A percentile compares a stretch with the other conserved stretches of the same genome.
These are phyloP conservation scores for Podospora fimiseda DNA, from an alignment of 495 filamentous ascomycete genomes.

Conservation along the genomic window DNA sequence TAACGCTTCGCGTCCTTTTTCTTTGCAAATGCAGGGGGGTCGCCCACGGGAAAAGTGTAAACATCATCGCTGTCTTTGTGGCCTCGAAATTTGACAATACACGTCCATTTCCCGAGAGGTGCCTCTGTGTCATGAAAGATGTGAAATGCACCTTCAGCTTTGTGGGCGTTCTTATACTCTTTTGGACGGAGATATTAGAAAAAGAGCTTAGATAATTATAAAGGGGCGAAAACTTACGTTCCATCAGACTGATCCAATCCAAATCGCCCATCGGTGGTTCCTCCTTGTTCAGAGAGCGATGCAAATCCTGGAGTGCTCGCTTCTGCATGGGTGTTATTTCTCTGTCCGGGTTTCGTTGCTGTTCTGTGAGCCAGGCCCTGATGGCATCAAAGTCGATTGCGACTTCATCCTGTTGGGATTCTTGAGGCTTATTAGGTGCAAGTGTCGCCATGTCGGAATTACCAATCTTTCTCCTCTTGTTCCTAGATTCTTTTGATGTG, in stretches of 20 bases:
- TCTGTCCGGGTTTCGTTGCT: constrained; percentile 19
- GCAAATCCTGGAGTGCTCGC: constrained; percentile 27
- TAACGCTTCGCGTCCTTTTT: constrained; percentile 43
- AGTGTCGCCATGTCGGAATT: too few species aligned
- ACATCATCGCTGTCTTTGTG: constrained; percentile 8
- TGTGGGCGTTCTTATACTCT: constrained; percentile 13
- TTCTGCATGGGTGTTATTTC: constrained; percentile 29
- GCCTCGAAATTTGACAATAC: constrained; percentile 9
- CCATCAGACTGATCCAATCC: constrained; percentile 36
- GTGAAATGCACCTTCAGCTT: neutral
- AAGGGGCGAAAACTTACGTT: constrained; percentile 20
- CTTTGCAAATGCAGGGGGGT: constrained; percentile 20
- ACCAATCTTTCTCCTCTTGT: neutral
- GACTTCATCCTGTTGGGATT: neutral
- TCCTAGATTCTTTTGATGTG: too few species aligned
- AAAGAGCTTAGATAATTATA: neutral
- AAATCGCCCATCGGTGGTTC: constrained; percentile 23
- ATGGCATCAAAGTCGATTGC: constrained; percentile 24
- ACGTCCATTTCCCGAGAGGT: constrained; percentile 15
- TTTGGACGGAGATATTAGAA: neutral
- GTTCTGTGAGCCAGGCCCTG: constrained; percentile 31
- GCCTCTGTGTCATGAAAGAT: constrained; percentile 4
- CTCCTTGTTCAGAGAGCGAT: constrained; percentile 13
- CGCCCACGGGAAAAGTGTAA: constrained; percentile 24
- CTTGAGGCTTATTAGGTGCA: neutral